Base-by-base conservation (phyloP, 805 yeast species). In the Wickerhamomyces queroliae region DNA sequence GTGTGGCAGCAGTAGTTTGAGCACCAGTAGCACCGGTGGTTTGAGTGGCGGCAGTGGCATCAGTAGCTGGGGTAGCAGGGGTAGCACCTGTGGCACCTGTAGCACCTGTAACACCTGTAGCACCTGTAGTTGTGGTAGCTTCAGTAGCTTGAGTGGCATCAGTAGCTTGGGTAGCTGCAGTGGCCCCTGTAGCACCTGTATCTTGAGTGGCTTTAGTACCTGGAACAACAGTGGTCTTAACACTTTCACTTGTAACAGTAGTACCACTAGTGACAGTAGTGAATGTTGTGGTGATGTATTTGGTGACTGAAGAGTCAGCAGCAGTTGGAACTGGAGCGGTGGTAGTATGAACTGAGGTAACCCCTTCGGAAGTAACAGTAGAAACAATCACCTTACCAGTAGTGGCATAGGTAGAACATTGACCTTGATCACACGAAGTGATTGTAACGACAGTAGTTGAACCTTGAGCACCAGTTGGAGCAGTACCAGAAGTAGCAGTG, bases 291-390 rank as follows among this genome's bases (percentile, higher is more conserved):
- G 37, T 38, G 13, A 29, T 55, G 47, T 58, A 60, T 52, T 53
- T 47, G 37, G 49, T 50, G 18, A 18, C 9, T 5, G 18, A 12
- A 37, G 64, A 56, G 35, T 51, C 56, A 34, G 64, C 60, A 37
- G 62, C 59, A 38, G 57, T 54, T 18, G 64, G 57, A 24, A 61
- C 58, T 43, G 53, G 46, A 49, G 66, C 62, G 46, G 61, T 50
- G 33, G 62, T 12, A 19, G 37, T 25, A 8, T 23, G n/a, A 8
- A 8, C 24, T 13, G 38, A 28, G 6, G 20, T 22, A 20, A 15
- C 24, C 15, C 20, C 22, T 27, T 22, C 12, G 5, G 17, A 8
- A 16, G 33, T 21, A 6, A 12, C 5, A 12, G 33, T 35, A 15
- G 30, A 11, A 20, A n/a, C 26, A 27, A 20, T 25, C 9, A 35